A percentile compares a stretch with the other conserved stretches of the same genome.
Evolutionary conservation across 1,139 yeast species (phyloP).

Genomic region (Kurtzmaniella natalensis): DNA sequence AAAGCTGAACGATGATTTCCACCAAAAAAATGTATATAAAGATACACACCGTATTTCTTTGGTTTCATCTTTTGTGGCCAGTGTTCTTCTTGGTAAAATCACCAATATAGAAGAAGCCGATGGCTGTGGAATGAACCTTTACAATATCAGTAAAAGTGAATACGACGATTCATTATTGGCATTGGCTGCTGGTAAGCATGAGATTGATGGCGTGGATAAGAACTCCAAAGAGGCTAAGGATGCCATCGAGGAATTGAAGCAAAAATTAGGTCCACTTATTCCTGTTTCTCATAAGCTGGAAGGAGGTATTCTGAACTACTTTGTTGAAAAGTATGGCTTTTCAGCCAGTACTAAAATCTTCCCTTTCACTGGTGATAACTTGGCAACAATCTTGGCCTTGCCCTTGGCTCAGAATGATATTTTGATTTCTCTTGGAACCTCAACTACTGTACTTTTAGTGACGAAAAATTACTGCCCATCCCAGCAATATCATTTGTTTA

Average conservation of each 20-base stretch:
- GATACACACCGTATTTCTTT: slow-evolving; percentile 62
- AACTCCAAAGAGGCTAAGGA: slow-evolving; percentile 8
- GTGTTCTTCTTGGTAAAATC: slow-evolving; percentile 61
- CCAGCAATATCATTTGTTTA: slow-evolving; percentile 77
- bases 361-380: slow-evolving; percentile 84
- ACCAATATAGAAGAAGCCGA: slow-evolving; percentile 74
- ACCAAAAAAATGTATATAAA: slow-evolving; percentile 52
- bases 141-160: slow-evolving; percentile 48
- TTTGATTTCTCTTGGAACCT: slow-evolving; percentile 80
- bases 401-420: slow-evolving; percentile 77
- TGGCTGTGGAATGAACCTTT: slow-evolving; percentile 80
- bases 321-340: slow-evolving; percentile 62
- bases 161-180: slow-evolving; percentile 49
- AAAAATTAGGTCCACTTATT: slow-evolving; percentile 49
- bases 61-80: slow-evolving; percentile 75
- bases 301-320: slow-evolving; percentile 55
- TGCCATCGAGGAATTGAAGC: slow-evolving; percentile 36
- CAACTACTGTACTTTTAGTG: slow-evolving; percentile 79
- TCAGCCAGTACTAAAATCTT: slow-evolving; percentile 48
- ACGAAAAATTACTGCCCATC: slow-evolving; percentile 79
- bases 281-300: slow-evolving; percentile 39
- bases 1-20: no score
- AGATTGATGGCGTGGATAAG: slow-evolving; percentile 24
- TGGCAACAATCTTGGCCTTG: slow-evolving; percentile 81
- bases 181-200: slow-evolving; percentile 49